Conservation (phyloP, 805 yeast genomes). For the Myxozyma melibiosi region DNA sequence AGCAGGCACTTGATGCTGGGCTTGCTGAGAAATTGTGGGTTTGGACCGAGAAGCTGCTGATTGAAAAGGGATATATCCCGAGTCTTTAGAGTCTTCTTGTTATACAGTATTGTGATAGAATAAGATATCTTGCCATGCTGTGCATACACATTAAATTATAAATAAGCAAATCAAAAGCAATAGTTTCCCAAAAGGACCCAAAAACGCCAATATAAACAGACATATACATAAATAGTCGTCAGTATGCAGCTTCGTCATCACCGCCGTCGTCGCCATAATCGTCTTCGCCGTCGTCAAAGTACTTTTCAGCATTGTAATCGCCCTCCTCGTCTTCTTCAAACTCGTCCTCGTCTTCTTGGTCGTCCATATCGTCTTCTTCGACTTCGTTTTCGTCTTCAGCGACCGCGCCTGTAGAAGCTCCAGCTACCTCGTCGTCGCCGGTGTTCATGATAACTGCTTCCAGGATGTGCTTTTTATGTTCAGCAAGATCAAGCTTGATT, state of each 20-base stretch:
- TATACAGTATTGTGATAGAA: not conserved
- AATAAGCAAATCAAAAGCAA: too few relatives aligned
- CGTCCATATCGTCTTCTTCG: conserved; percentile 23
- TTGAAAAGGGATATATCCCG: conserved; percentile 16
- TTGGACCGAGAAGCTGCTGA: conserved; percentile 25
- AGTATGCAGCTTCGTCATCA: conserved; percentile 38
- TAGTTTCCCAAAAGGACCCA: not conserved
- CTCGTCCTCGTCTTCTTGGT: conserved; percentile 35
- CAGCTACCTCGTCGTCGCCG: conserved; percentile 19
- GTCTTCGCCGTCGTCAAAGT: conserved; percentile 38
- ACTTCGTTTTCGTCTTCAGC: conserved; percentile 14
- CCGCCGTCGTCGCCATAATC: conserved; percentile 35
- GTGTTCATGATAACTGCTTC: conserved; percentile 19
- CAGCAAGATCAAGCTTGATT: conserved; percentile 21
- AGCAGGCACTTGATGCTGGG: conserved; percentile 3
- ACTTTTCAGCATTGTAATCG: conserved; percentile 37
- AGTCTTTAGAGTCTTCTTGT: too few relatives aligned
- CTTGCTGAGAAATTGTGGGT: conserved; percentile 21
- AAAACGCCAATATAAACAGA: conserved; percentile 1
- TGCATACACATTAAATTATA: too few relatives aligned
- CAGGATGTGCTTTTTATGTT: conserved; percentile 12
- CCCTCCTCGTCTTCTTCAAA: conserved; percentile 38
- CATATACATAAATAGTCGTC: not conserved
- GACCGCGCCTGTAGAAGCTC: conserved; percentile 13
- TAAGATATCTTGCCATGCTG: too few relatives aligned